Evolutionary conservation across 2,329 filamentous ascomycete species (phyloP), one percentile per base, ranked within the genome.

Genomic region (Botryotinia convoluta): DNA sequence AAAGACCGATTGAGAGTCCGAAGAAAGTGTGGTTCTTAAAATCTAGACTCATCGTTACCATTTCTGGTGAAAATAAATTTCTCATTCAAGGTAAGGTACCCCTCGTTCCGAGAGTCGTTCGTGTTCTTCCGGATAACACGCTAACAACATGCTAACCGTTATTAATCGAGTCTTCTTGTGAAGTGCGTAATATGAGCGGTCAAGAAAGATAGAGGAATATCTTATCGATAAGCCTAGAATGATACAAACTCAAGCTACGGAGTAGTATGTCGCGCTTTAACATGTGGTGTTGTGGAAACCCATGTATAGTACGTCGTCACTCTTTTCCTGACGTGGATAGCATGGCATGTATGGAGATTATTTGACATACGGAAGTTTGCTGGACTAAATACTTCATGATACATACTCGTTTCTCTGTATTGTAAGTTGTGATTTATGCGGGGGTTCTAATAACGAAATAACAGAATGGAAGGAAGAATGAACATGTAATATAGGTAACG

Each of bases 221-320:
- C 71, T 72, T 72, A 68, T 72, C 71, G 71, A 72, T 72, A 72
- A 72, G 44, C 51, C 26, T 12, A n/a, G n/a, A 54, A 29, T 29
- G n/a, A 12, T n/a, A 29, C 51, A 54, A 29, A 54, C 22, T 51
- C 48, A 1, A 10, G 14, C 26, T 54, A 16, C 51, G 48, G 48
- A 54, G 5, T 29, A 54, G 5, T 29, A 54, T 54, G 51, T 54
- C 51, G 51, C 51, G n/a, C 51, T 57, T 57, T 57, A 29, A 60
- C 67, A 67, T 57, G 51, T 39, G 39, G 65, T 72, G 63, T 42
- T 57, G 71, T 69, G 71, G 54, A n/a, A 37, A 68, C 22, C 29
- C 51, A 59, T 69, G 71, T 12, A 60, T 32, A 57, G 65, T 48
- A 72, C 48, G 35, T 35, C 20, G 44, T 45, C 44, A 45, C 44